phyloP scores from a whole-genome alignment of 2,329 filamentous ascomycete genomes.

The Emericellopsis atlantica region DNA sequence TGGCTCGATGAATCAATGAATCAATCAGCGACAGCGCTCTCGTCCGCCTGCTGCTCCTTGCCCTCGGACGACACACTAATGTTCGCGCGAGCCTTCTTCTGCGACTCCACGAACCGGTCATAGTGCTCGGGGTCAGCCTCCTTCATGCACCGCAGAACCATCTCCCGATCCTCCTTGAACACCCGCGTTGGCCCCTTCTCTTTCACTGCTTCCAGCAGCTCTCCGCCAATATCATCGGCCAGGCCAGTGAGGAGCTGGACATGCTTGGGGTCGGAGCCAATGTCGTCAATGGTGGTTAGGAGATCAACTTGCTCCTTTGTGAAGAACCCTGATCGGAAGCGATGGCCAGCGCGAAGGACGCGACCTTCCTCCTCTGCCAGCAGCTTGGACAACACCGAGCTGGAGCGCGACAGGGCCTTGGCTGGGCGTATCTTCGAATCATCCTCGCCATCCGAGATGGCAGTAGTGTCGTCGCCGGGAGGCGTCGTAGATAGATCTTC shows the following conservation, averaged over 20 bases:
- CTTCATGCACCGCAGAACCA: slow-evolving; percentile 34
- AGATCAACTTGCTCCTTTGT: slow-evolving; percentile 37
- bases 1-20: slow-evolving; percentile 6
- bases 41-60: slow-evolving; percentile 15
- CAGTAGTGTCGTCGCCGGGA: slow-evolving; percentile 16
- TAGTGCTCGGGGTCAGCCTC: slow-evolving; percentile 55
- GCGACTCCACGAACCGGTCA: slow-evolving; percentile 48
- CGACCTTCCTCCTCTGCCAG: slow-evolving; percentile 45
- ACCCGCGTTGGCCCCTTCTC: slow-evolving; percentile 47
- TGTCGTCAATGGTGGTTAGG: slow-evolving; percentile 34
- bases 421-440: slow-evolving; percentile 27
- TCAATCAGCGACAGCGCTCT: slow-evolving; percentile 29
- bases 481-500: slow-evolving; percentile 11
- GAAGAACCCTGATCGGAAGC: slow-evolving; percentile 40
- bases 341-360: slow-evolving; percentile 40
- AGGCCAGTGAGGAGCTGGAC: slow-evolving; percentile 44
- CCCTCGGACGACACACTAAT: slow-evolving; percentile 21
- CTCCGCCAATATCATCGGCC: slow-evolving; percentile 49
- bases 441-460: slow-evolving; percentile 23
- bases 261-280: slow-evolving; percentile 36
- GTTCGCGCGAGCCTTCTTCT: slow-evolving; percentile 45
- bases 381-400: slow-evolving; percentile 39
- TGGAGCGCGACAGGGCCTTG: slow-evolving; percentile 32
- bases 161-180: slow-evolving; percentile 44
- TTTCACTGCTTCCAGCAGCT: slow-evolving; percentile 40